Evolutionary conservation across 495 filamentous ascomycete genomes (phyloP), one percentile per base, ranked within the genome.

Genomic region (Venustampulla echinocandica): DNA sequence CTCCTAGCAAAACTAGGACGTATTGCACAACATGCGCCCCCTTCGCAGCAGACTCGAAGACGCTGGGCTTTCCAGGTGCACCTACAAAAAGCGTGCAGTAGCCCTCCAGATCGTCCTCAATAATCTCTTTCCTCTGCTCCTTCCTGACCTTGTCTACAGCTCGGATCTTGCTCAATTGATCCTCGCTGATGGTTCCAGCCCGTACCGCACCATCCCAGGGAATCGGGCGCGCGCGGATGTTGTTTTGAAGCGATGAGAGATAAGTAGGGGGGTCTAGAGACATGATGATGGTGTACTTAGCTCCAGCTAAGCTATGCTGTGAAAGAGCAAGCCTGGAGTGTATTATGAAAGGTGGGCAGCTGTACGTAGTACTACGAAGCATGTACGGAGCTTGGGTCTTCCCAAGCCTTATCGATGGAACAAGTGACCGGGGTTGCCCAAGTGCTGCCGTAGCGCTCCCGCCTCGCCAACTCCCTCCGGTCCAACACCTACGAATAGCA

Each of bases 151-250:
- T 98, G 64, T 97, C 93, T 55, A 96, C 87, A 40, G 92, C 87
- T 66, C 92, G 90, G 70, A 99, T 97, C 73, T 87, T 90, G 70
- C 84, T 89, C 56, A 96, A 75, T 61, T 99, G 88, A 44, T 84
- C 81, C 53, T 96, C 92, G 41, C 88, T 94, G 67, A 99, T 86
- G 59, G 87, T 90, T 55, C 86, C 85, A 58, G 86, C 86, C 63
- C 92, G 83, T 54, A 93, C 87, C 56, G 93, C 90, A 51, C 92
- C 92, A 64, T 97, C 93, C 92, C 92, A 99, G 36, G 90, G 88
- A 62, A 99, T 94, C 55, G 90, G 90, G 44, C 92, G 77, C 50
- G 81, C 79, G 55, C 93, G 85, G 60, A 95, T 94, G 69, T 96
- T 96, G 70, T 84, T 90, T 69, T 94, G 90, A 47, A 95, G 74